Evolutionary conservation across 2,329 filamentous ascomycete genomes (phyloP).

Genomic region (Cladosporium sp.): DNA sequence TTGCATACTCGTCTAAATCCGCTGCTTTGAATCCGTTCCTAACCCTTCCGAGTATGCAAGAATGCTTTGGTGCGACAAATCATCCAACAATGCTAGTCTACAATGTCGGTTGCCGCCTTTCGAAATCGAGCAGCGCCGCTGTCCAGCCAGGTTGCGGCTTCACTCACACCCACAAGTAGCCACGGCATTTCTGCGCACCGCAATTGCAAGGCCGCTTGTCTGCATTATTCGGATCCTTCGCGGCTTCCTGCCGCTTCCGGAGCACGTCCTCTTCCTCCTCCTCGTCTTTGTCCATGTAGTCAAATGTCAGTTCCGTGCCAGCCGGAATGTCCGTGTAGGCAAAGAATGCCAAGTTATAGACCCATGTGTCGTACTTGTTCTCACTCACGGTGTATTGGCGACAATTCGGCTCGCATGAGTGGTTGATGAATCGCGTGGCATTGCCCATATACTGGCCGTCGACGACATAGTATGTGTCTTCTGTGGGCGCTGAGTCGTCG

Average conservation of each 20-base stretch:
- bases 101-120: too few relatives aligned
- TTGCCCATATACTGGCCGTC: constrained; percentile 71
- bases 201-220: constrained; percentile 46
- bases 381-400: constrained; percentile 73
- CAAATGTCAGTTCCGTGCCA: constrained; percentile 69
- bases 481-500: constrained; percentile 38
- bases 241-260: constrained; percentile 30
- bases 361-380: constrained; percentile 65
- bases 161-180: constrained; percentile 56
- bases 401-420: constrained; percentile 73
- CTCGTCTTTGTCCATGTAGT: constrained; percentile 65
- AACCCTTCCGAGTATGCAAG: too few relatives aligned
- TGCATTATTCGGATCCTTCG: constrained; percentile 46
- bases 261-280: constrained; percentile 28
- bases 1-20: too few relatives aligned
- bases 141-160: neutral
- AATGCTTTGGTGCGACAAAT: too few relatives aligned
- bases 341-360: constrained; percentile 74
- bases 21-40: too few relatives aligned
- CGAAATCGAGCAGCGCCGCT: too few relatives aligned
- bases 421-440: constrained; percentile 76
- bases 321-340: constrained; percentile 59
- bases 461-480: constrained; percentile 40
- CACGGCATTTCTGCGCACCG: constrained; percentile 59
- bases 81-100: too few relatives aligned